Evolutionary conservation across 1,139 yeast species (phyloP), one percentile per base, ranked within the genome.

Genomic region (Nakaseomyces kungkrabaensis): DNA sequence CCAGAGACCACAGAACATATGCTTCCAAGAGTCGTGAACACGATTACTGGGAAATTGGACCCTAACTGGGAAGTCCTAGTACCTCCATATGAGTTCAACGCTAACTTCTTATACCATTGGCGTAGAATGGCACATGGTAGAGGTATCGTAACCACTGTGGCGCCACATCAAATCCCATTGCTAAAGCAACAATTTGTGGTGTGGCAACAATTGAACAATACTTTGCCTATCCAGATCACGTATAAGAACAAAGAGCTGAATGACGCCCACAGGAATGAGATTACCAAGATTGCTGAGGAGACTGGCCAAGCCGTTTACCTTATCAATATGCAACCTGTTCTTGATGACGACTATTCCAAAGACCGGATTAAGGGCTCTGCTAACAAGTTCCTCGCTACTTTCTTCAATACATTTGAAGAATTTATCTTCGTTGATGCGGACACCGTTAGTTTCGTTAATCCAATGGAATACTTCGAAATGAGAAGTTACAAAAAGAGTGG

Each of bases 391-490:
- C 6, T 51, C 24, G 50, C 52, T 3, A 22, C 50, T 5, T 48
- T 76, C 31, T 76, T 77, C 62, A 74, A 72, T 50, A 70, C 79
- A 2, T 77, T 76, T 52, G 69, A 70, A 45, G 79, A 76, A 52
- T 68, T 70, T 57, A 63, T 76, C 10, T 59, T 76, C n/a, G 55
- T 77, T 46, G 81, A 77, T 59, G 76, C 76, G 25, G 81, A 77
- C 57, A 65, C 74, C 0, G 74, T 74, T 0, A 58, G 75, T 6
- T 59, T 75, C 49, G 65, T 69, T 41, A 50, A 60, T 1, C 72
- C 76, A 1, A 65, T 61, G 24, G 62, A 63, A 25, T 70, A 74
- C 52, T 74, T 77, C 57, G 51, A 64, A 3, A 55, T 69, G 38
- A 52, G 61, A 29, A 71, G 68, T 36, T 75, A 70, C 54, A 43